Evolutionary conservation across 2,329 filamentous ascomycete species (phyloP).

Genomic region (Fusarium agapanthi): DNA sequence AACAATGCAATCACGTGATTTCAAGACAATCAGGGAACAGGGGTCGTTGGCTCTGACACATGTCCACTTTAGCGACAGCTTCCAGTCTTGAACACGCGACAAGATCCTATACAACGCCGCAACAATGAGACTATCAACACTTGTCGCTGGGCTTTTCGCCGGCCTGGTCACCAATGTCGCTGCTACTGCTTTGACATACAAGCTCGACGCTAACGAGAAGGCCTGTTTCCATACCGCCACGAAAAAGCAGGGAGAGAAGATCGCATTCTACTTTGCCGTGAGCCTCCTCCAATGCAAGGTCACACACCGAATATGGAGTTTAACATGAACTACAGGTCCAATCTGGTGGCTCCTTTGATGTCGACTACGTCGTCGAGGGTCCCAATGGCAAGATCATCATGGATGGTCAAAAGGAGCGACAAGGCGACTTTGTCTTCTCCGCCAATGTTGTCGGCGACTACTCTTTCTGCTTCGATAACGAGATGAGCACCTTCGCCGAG

Average conservation of each 20-base stretch:
- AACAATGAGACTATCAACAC: slow-evolving; percentile 71
- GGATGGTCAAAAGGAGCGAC: slow-evolving; percentile 87
- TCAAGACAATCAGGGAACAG: not conserved
- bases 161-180: slow-evolving; percentile 75
- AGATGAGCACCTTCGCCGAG: slow-evolving; percentile 97
- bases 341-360: slow-evolving; percentile 97
- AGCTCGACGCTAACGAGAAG: slow-evolving; percentile 87
- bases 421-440: slow-evolving; percentile 98
- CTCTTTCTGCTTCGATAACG: slow-evolving; percentile 97
- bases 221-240: slow-evolving; percentile 93
- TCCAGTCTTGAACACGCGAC: slow-evolving; percentile 44
- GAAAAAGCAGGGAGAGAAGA: slow-evolving; percentile 81
- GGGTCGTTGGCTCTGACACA: not conserved
- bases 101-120: slow-evolving; percentile 36
- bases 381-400: slow-evolving; percentile 84
- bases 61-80: slow-evolving; percentile 43
- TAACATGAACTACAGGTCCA: slow-evolving; percentile 72
- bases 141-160: slow-evolving; percentile 75
- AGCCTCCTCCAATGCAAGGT: slow-evolving; percentile 45
- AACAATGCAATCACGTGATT: too few species aligned
- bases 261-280: slow-evolving; percentile 99
- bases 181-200: slow-evolving; percentile 94
- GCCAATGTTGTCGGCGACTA: slow-evolving; percentile 90
- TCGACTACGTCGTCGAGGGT: slow-evolving; percentile 89
- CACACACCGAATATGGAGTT: not conserved